A percentile compares a stretch with the other conserved stretches of the same genome.
phyloP scores from a whole-genome alignment of 495 filamentous ascomycete genomes.

The Tuber calosporum region DNA sequence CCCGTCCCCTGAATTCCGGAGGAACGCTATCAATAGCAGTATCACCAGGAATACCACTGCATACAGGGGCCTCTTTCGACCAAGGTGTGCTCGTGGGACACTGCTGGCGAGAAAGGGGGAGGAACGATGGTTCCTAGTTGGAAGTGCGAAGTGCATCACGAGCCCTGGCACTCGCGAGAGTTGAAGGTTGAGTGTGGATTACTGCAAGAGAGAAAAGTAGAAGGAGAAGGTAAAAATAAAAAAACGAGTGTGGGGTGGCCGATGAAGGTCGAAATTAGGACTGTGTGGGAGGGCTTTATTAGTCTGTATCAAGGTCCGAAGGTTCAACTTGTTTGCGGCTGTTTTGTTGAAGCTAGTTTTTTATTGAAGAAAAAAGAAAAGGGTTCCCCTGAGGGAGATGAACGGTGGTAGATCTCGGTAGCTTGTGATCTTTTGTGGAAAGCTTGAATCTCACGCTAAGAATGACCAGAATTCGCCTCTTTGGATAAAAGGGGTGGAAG shows the following conservation, averaged over 20 bases:
- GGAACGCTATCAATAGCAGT: conserved; percentile 58
- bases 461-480: not conserved
- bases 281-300: not conserved
- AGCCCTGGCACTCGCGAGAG: not conserved
- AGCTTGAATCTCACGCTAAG: not conserved
- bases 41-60: conserved; percentile 53
- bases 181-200: not conserved
- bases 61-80: conserved; percentile 63
- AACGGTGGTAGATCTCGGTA: not conserved
- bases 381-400: not conserved
- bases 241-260: conserved; percentile 11
- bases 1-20: conserved; percentile 45
- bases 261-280: not conserved
- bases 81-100: conserved; percentile 49
- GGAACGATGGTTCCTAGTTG: conserved; percentile 71
- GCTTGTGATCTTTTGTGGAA: not conserved
- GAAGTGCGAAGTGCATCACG: conserved; percentile 85
- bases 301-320: not conserved
- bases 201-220: not conserved
- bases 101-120: conserved; percentile 55
- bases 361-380: not conserved
- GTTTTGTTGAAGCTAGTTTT: not conserved
- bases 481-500: not conserved
- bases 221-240: not conserved
- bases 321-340: not conserved